Conservation (phyloP, 2,329 filamentous ascomycete species). For the Sporothrix luriei region DNA sequence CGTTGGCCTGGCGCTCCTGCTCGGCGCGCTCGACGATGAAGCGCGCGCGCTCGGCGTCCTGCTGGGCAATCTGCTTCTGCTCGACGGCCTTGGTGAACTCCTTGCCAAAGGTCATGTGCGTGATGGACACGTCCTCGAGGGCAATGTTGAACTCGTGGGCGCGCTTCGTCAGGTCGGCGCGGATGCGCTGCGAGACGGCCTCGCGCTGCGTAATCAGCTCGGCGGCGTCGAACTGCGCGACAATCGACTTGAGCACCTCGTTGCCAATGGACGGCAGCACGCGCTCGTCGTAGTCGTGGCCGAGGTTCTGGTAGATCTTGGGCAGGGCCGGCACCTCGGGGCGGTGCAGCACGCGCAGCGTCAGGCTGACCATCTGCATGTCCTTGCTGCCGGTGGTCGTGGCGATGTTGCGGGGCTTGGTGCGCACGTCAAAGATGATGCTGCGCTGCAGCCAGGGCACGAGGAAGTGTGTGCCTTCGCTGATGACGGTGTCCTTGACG, state of each 20-base stretch:
- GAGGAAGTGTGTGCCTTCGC: slow-evolving; percentile 96
- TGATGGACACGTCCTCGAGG: slow-evolving; percentile 97
- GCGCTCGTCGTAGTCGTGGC: slow-evolving; percentile 94
- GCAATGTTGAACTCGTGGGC: slow-evolving; percentile 98
- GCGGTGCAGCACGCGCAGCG: slow-evolving; percentile 94
- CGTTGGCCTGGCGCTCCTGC: slow-evolving; percentile 97
- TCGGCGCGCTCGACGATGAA: slow-evolving; percentile 99
- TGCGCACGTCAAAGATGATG: slow-evolving; percentile 95
- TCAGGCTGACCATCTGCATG: slow-evolving; percentile 99
- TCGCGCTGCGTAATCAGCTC: slow-evolving; percentile 99
- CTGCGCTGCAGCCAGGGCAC: slow-evolving; percentile 93
- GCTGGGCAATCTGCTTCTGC: slow-evolving; percentile 99
- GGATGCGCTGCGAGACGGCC: slow-evolving; percentile 93
- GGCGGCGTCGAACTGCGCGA: slow-evolving; percentile 97
- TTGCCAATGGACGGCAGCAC: slow-evolving; percentile 97
- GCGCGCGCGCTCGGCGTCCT: slow-evolving; percentile 93
- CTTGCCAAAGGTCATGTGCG: slow-evolving; percentile 99
- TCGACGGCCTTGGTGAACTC: slow-evolving; percentile 99
- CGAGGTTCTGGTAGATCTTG: slow-evolving; percentile 81
- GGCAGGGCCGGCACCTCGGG: slow-evolving; percentile 86
- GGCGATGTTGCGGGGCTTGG: slow-evolving; percentile 94
- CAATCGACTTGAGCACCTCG: slow-evolving; percentile 97
- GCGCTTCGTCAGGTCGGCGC: slow-evolving; percentile 85
- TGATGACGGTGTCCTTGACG: slow-evolving; percentile 89
- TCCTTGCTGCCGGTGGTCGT: slow-evolving; percentile 99